Evolutionary conservation across 2,329 filamentous ascomycete species (phyloP), one percentile per base, ranked within the genome.

Genomic region (Fusarium brachygibbosum): DNA sequence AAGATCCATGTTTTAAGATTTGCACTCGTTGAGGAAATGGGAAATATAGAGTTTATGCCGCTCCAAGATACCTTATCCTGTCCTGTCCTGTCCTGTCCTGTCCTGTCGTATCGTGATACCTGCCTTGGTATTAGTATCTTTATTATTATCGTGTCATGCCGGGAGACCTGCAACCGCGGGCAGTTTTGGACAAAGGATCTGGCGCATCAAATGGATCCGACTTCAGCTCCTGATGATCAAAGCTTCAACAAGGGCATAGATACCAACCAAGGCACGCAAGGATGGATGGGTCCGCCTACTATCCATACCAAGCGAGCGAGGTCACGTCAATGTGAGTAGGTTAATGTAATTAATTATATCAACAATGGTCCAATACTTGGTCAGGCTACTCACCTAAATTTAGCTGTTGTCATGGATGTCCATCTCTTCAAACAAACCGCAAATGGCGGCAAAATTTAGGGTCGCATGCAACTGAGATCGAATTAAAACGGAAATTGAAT

Each of bases 401-500:
- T 31, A n/a, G 16, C 10, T 28, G 40, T 45, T 21, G 16, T 41
- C 48, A 45, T 23, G n/a, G n/a, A n/a, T n/a, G n/a, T n/a, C n/a
- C 35, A 61, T 40, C n/a, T 38, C 6, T 6, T 12, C 6, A 38
- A 21, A 32, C 44, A 31, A 35, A 34, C 37, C 55, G 19, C 38
- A 49, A 50, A 44, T 16, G 21, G 25, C 31, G 41, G 31, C 44
- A 55, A 55, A 41, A 63, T 60, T 28, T 52, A 70, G 53, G 55
- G 61, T 54, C 42, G 41, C 64, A 46, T 63, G 52, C 45, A 58
- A 57, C 45, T 48, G 48, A 53, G 49, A 50, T 63, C 58, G 64
- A 63, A 63, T 60, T 58, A 44, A 45, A 54, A 49, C 31, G 46
- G 40, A 50, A 50, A 63, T 66, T 66, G 56, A 40, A 40, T 44